Evolutionary conservation across 163 green algal species (phyloP), one percentile per base, ranked within the genome.

Genomic region (Scenedesmus sp.): DNA sequence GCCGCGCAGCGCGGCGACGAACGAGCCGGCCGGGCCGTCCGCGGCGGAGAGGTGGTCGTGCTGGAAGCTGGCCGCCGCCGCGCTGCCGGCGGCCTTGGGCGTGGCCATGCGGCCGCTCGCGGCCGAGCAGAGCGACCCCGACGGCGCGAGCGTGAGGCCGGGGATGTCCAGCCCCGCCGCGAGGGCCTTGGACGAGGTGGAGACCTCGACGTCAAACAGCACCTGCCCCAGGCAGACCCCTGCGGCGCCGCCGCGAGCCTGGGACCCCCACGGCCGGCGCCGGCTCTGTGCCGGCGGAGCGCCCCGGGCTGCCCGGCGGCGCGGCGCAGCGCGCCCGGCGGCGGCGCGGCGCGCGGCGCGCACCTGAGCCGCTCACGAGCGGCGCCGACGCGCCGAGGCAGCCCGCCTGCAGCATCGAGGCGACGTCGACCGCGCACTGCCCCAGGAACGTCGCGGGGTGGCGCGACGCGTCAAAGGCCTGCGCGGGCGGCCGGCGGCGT

Each of bases 401-500:
- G 67, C 67, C 51, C 42, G 60, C 51, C 51, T 77, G 67, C 51
- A 77, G 22, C 50, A 65, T 77, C 7, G 54, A 10, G 2, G 69
- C 69, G 3, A 77, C 54, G 56, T 77, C 69, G 6, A 67, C 54
- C 1, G 34, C 33, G 1, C 53, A 34, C 39, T 77, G 69, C 6
- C 29, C 69, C 0, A 77, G 13, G 39, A 77, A 77, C 9, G 29
- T 28, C 1, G 53, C 69, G 33, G 63, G 36, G 29, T 67, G 53
- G 14, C 69, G 1, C 2, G n/a, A 34, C 33, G 69, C 69, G 34
- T 77, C 69, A 60, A 77, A 77, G 13, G 54, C 69, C 69, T 77
- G 69, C 51, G 65, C 20, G n/a, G 44, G 48, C 20, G 15, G 4
- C 6, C 10, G 56, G 17, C 34, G 9, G 5, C 28, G 1, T 15